Percentiles rank a stretch among this genome's conserved stretches.
Conservation (phyloP, 139 green algal species). For the Tetratostichococcus sp. region DNA sequence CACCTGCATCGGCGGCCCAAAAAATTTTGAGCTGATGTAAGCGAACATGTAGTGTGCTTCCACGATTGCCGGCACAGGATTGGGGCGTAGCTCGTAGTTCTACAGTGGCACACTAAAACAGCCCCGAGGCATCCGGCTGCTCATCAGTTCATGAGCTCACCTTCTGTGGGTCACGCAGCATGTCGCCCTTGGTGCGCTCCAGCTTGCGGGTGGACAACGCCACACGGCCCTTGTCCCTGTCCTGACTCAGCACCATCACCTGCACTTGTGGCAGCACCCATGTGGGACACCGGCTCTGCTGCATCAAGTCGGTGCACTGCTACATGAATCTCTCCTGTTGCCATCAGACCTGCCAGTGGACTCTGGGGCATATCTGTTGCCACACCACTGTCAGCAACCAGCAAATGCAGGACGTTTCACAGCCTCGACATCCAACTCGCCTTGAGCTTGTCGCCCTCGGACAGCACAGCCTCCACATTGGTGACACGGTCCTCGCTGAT, state of each 20-base stretch:
- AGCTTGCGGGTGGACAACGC: conserved; percentile 97
- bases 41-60: no score
- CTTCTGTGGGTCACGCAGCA: conserved; percentile 79
- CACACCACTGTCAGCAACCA: not conserved
- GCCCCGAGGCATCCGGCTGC: no score
- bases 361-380: not conserved
- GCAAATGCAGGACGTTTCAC: no score
- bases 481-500: conserved; percentile 90
- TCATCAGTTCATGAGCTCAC: not conserved
- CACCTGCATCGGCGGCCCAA: no score
- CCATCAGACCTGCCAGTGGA: no score
- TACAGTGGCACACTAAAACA: no score
- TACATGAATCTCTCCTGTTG: no score
- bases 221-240: conserved; percentile 81
- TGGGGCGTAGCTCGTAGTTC: no score
- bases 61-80: no score
- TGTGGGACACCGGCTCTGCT: not conserved
- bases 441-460: conserved; percentile 92
- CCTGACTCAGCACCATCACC: conserved; percentile 91
- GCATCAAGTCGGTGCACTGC: no score
- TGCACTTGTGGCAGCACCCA: conserved; percentile 25
- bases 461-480: conserved; percentile 85
- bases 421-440: conserved; percentile 40
- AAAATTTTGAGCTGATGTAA: no score
- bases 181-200: conserved; percentile 92